Evolutionary conservation across 1,284 basidiomycete species (phyloP), one percentile per base, ranked within the genome.

Genomic region (Cryptococcus wingfieldii): DNA sequence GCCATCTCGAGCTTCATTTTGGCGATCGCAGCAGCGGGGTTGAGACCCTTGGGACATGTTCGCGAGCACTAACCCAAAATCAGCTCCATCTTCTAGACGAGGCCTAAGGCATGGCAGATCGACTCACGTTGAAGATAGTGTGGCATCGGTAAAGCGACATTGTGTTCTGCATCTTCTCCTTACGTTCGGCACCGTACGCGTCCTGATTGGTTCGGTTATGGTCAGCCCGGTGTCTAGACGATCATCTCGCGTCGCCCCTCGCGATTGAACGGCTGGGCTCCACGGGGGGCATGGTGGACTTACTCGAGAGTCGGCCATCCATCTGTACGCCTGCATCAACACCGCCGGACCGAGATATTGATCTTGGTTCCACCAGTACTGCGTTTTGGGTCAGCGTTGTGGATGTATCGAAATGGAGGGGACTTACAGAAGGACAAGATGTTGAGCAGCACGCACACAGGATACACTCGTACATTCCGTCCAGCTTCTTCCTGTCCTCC

Each of bases 281-380:
- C 59, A 25, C n/a, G 18, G 27, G 47, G 52, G 55, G 42, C 3
- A 50, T n/a, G 28, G 34, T 46, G n/a, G n/a, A 14, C 85, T 49
- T 68, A 89, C 88, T 67, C 94, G 81, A 58, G 92, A 96, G 78
- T 98, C 95, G 10, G 94, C 93, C 77, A 98, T 96, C 95, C 95
- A 98, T 68, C 94, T 83, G 79, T 93, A 93, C 0, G 90, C 89
- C 70, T 90, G 88, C 92, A 97, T 94, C 67, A 98, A 82, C 0
- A 93, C 93, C 9, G 94, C 95, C 6, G 95, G 95, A 48, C 95
- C 94, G 49, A 98, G 87, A 79, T 98, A 98, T 78, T 93, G 88
- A 75, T 98, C 93, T 80, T 95, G 90, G 81, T 98, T 98, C 95
- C 95, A 98, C 95, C 95, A 98, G 80, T 98, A 97, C 56, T 59